Conservation (phyloP, 345 rosid genomes). For the Camelina sativa region DNA sequence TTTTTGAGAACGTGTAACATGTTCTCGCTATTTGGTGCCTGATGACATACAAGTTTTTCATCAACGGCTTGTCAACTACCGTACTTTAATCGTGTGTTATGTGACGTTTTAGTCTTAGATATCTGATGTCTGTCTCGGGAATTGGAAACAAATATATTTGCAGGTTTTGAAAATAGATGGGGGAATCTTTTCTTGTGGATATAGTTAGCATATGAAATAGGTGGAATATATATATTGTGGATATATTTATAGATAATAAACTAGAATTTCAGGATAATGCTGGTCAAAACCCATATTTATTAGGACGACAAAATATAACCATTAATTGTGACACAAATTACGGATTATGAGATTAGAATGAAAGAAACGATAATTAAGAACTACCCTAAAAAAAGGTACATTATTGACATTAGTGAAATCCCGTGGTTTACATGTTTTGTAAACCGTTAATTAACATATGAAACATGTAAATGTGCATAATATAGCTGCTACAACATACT, state of each 20-base stretch:
- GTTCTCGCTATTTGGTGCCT: too few species aligned
- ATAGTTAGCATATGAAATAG: background rate
- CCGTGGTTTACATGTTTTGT: background rate
- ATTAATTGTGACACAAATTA: background rate
- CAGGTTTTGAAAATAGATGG: background rate
- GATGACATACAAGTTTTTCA: background rate
- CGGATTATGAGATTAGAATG: background rate
- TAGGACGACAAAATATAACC: background rate
- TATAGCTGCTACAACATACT: background rate
- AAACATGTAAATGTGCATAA: background rate
- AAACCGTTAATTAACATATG: background rate
- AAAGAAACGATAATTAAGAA: background rate
- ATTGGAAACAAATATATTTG: background rate
- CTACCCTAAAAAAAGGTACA: too few species aligned
- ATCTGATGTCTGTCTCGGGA: background rate
- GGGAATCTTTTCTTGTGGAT: background rate
- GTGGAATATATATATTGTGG: background rate
- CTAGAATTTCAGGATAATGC: background rate
- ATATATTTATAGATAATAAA: background rate
- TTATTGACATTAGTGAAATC: background rate
- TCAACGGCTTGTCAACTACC: conserved; percentile 1
- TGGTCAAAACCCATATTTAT: conserved; percentile 8
- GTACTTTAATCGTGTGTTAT: background rate
- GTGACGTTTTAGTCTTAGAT: background rate
- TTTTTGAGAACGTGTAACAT: too few species aligned